Evolutionary conservation across 1,139 yeast genomes (phyloP), one percentile per base, ranked within the genome.

Genomic region (Kurtzmaniella natalensis): DNA sequence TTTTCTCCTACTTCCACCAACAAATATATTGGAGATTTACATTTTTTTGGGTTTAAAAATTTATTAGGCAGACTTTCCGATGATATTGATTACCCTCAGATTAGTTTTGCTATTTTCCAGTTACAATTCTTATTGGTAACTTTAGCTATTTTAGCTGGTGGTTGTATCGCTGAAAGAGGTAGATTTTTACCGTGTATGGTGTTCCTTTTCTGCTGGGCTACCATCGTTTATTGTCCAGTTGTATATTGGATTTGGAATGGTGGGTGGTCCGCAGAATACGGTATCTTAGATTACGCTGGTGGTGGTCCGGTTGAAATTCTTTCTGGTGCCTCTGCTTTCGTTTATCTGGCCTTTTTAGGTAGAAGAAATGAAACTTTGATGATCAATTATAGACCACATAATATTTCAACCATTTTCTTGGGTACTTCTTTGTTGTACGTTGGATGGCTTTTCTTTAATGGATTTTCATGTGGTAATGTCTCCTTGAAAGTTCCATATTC

Each of bases 231-330:
- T 59, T 84, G 94, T 56, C 97, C 97, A 0, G 76, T 92, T 16
- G 94, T 92, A 4, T 85, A 79, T 61, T 89, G 97, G 96, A 79
- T 86, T 38, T 92, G 97, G 98, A 83, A 88, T 39, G 80, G 81
- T 30, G 97, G 97, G 28, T 92, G 97, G 97, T 95, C 96, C 26
- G 53, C 64, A 29, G 71, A 75, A 47, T 89, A 95, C 75, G 96
- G 95, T 14, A 97, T 82, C 1, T 68, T 89, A 38, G 98, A 92
- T 57, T 92, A 87, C 58, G 97, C 98, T 21, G 98, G 98, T 25
- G 96, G 96, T 35, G 97, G 97, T 0, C 95, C 96, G 1, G 96
- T 92, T 28, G 97, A 92, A 58, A 86, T 92, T 37, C 74, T 87
- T 24, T 80, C 94, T 20, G 97, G 97, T 46, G 83, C 87, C 17